These are phyloP conservation scores for Lobosporangium transversale DNA, from an alignment of 192 early-diverging fungal species.

Conservation along the genomic window DNA sequence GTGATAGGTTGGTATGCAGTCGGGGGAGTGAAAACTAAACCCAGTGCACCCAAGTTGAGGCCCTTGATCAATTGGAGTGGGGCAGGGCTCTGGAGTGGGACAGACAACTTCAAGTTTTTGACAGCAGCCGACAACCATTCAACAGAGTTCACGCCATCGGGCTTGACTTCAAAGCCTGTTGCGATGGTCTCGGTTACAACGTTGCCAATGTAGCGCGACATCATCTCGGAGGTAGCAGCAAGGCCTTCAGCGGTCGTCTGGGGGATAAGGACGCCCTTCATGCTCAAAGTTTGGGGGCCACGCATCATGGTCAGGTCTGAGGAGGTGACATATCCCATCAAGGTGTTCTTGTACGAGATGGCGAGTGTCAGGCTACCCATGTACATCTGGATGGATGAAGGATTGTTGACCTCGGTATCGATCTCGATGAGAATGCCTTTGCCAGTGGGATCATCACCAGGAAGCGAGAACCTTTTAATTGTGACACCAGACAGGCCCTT, in stretches of 20 bases:
- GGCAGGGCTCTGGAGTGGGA: slow-evolving; percentile 44
- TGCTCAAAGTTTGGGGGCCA: slow-evolving; percentile 54
- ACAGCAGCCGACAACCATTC: slow-evolving; percentile 49
- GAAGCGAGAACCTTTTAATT: slow-evolving; percentile 61
- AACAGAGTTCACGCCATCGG: slow-evolving; percentile 53
- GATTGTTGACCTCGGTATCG: slow-evolving; percentile 57
- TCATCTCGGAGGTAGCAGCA: slow-evolving; percentile 52
- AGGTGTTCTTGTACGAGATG: slow-evolving; percentile 54
- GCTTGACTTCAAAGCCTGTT: slow-evolving; percentile 54
- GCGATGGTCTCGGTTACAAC: slow-evolving; percentile 54
- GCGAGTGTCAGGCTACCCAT: slow-evolving; percentile 60
- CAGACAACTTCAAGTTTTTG: slow-evolving; percentile 52
- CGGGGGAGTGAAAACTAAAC: slow-evolving; percentile 49
- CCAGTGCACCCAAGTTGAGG: slow-evolving; percentile 58
- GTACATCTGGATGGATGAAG: slow-evolving; percentile 61
- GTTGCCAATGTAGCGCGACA: slow-evolving; percentile 59
- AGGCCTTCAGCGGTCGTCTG: slow-evolving; percentile 53
- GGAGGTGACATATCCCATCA: slow-evolving; percentile 58
- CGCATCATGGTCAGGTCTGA: slow-evolving; percentile 48
- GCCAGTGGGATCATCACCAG: slow-evolving; percentile 60
- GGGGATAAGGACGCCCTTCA: slow-evolving; percentile 59
- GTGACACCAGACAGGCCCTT: slow-evolving; percentile 57
- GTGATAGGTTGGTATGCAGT: slow-evolving; percentile 55
- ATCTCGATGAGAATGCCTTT: slow-evolving; percentile 62
- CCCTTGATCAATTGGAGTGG: slow-evolving; percentile 57